phyloP scores from a whole-genome alignment of 257 asterid genomes.

The Solanum pimpinellifolium region DNA sequence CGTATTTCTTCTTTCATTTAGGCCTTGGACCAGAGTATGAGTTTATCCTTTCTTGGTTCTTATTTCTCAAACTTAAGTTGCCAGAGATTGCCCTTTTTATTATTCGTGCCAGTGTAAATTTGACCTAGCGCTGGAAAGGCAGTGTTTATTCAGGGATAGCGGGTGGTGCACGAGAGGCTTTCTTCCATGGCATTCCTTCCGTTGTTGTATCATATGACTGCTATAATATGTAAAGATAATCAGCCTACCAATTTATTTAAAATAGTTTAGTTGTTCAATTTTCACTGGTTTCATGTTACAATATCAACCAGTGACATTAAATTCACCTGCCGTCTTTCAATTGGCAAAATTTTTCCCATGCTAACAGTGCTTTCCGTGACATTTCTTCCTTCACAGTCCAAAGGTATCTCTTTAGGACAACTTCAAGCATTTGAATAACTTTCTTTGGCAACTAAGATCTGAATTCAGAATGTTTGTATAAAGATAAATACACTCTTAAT shows the following conservation, averaged over 20 bases:
- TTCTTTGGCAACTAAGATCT: too few relatives aligned
- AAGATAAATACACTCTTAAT: too few relatives aligned
- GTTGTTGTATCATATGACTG: constrained; percentile 75
- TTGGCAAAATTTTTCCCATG: too few relatives aligned
- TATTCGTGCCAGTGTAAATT: not conserved
- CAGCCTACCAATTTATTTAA: not conserved
- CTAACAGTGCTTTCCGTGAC: too few relatives aligned
- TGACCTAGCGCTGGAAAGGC: constrained; percentile 7
- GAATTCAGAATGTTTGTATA: too few relatives aligned
- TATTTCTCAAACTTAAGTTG: not conserved
- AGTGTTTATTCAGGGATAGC: constrained; percentile 89
- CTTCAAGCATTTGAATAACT: too few relatives aligned
- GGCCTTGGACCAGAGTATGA: not conserved
- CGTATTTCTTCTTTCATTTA: not conserved
- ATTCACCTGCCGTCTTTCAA: too few relatives aligned
- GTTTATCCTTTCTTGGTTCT: not conserved
- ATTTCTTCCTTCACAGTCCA: too few relatives aligned
- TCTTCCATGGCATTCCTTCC: constrained; percentile 60
- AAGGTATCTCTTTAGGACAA: too few relatives aligned
- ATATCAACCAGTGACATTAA: too few relatives aligned
- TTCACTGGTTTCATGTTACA: not conserved
- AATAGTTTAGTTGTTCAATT: not conserved
- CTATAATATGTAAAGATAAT: constrained; percentile 11
- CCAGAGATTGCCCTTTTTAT: not conserved
- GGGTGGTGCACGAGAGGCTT: constrained; percentile 95